These are phyloP conservation scores for Aphanomyces cochlioides DNA, from an alignment of 352 stramenopile genomes.

Conservation along the genomic window DNA sequence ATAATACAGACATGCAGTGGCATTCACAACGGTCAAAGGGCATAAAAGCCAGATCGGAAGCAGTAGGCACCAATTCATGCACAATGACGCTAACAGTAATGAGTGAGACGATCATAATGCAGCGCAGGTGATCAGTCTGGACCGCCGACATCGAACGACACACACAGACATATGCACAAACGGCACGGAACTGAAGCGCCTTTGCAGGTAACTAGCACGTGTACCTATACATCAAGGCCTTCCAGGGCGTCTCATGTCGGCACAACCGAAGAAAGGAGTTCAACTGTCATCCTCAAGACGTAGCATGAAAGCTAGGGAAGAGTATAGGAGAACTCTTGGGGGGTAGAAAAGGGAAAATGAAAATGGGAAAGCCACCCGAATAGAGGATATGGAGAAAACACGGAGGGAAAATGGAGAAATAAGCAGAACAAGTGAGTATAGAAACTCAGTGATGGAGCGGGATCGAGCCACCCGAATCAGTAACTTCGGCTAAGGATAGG, in stretches of 20 bases:
- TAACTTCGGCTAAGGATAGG: neutral
- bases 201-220: no score
- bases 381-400: neutral
- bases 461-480: neutral
- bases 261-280: neutral
- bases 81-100: no score
- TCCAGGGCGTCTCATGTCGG: neutral
- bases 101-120: no score
- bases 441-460: neutral
- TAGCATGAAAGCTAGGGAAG: neutral
- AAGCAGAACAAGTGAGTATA: neutral
- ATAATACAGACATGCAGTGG: no score
- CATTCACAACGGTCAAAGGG: no score
- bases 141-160: no score
- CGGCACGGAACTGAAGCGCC: no score
- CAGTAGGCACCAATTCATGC: no score
- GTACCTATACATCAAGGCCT: neutral
- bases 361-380: neutral
- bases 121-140: no score
- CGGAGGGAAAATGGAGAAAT: neutral
- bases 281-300: neutral
- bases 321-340: neutral
- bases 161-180: no score
- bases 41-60: no score
- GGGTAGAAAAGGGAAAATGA: neutral